Evolutionary conservation across 768 basidiomycete species (phyloP).

Genomic region (Rhizopogon vinicolor): DNA sequence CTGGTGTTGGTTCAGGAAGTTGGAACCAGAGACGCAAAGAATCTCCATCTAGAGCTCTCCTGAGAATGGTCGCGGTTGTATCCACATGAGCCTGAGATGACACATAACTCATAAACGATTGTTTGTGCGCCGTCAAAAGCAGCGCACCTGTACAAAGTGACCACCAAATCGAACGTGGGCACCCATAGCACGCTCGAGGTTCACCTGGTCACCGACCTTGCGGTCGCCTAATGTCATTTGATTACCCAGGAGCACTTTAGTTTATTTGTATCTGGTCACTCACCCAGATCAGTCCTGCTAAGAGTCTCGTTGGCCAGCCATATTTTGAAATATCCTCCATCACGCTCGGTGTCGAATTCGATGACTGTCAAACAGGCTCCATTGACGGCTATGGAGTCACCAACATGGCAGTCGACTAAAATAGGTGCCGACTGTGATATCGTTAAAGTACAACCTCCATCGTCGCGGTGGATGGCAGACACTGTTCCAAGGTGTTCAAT

Average conservation of each 20-base stretch:
- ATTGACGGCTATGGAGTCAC: slow-evolving; percentile 92
- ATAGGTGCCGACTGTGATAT: slow-evolving; percentile 70
- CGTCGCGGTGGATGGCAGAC: slow-evolving; percentile 54
- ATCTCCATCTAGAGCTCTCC: slow-evolving; percentile 71
- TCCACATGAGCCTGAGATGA: slow-evolving; percentile 87
- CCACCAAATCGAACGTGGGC: slow-evolving; percentile 91
- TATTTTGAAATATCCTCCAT: slow-evolving; percentile 85
- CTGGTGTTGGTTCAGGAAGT: slow-evolving; percentile 53
- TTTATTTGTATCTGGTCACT: slow-evolving; percentile 11
- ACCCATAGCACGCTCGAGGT: slow-evolving; percentile 93
- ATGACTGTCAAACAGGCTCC: slow-evolving; percentile 91
- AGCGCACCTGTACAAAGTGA: slow-evolving; percentile 89
- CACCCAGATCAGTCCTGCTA: slow-evolving; percentile 86
- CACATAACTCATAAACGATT: not conserved
- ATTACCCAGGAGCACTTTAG: not conserved
- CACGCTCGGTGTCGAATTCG: slow-evolving; percentile 58
- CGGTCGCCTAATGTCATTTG: slow-evolving; percentile 56
- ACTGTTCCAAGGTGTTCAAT: slow-evolving; percentile 89
- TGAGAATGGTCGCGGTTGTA: slow-evolving; percentile 72
- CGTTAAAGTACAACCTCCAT: slow-evolving; percentile 77
- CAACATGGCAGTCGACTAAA: slow-evolving; percentile 84
- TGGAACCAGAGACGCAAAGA: slow-evolving; percentile 84
- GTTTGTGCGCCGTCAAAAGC: not conserved
- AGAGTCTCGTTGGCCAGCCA: slow-evolving; percentile 97
- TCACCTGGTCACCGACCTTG: slow-evolving; percentile 74